A percentile compares a stretch with the other conserved stretches of the same genome.
Conservation (phyloP, 257 asterid genomes). For the Solanum appendiculatum region DNA sequence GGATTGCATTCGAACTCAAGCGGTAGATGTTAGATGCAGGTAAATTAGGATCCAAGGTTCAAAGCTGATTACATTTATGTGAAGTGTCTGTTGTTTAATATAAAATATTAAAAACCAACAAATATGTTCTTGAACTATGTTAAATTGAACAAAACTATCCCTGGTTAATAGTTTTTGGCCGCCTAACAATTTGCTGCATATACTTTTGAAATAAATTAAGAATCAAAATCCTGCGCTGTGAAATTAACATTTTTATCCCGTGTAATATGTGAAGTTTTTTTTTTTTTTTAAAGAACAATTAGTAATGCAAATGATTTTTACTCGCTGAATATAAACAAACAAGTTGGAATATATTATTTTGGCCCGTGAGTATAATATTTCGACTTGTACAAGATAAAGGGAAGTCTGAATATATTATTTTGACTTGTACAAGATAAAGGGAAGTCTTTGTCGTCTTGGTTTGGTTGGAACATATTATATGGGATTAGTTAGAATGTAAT, state of each 20-base stretch:
- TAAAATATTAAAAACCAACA: too few relatives aligned
- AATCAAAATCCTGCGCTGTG: neutral
- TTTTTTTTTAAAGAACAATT: neutral
- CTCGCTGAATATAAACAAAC: neutral
- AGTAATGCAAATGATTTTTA: neutral
- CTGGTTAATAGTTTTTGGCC: neutral
- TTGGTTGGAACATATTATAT: neutral
- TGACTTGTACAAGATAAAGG: neutral
- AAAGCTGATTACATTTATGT: too few relatives aligned
- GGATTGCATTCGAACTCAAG: neutral
- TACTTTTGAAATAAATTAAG: neutral
- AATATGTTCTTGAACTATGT: too few relatives aligned
- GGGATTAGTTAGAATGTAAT: neutral
- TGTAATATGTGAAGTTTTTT: too few relatives aligned
- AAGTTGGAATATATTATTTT: neutral
- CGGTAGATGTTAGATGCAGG: neutral
- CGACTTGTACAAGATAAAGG: neutral
- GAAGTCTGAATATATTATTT: neutral
- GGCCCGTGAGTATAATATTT: neutral
- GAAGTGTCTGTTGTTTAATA: neutral
- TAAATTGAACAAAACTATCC: neutral
- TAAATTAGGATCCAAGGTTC: neutral
- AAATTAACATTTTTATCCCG: neutral
- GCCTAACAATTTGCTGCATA: neutral
- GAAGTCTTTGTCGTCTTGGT: neutral